These are phyloP conservation scores for Thelonectria blattea DNA, from an alignment of 2,329 filamentous ascomycete species.

Conservation along the genomic window DNA sequence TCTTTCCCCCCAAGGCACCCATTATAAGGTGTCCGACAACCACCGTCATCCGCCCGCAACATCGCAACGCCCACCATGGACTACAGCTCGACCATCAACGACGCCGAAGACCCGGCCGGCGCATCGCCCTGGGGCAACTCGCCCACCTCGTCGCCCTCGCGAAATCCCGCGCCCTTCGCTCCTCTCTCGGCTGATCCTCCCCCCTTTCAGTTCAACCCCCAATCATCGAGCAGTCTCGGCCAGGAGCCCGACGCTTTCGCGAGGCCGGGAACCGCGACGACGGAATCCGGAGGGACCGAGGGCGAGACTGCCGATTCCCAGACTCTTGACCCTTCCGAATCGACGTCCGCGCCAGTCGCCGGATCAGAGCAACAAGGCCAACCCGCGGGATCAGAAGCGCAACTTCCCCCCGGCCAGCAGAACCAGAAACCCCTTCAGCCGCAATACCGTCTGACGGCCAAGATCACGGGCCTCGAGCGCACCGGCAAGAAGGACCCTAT, in stretches of 20 bases:
- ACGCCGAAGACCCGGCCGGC: slow-evolving; percentile 58
- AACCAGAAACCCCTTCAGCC: slow-evolving; percentile 67
- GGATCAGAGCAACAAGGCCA: slow-evolving; percentile 37
- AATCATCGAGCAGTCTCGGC: slow-evolving; percentile 51
- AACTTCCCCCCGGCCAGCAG: slow-evolving; percentile 48
- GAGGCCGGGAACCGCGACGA: slow-evolving; percentile 55
- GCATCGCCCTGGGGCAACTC: slow-evolving; percentile 64
- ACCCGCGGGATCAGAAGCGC: slow-evolving; percentile 26
- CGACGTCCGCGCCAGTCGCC: slow-evolving; percentile 25
- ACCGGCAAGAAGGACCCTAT: slow-evolving; percentile 96
- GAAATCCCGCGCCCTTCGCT: slow-evolving; percentile 52
- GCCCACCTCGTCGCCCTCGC: slow-evolving; percentile 57
- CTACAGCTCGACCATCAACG: slow-evolving; percentile 62
- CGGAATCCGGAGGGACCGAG: slow-evolving; percentile 52
- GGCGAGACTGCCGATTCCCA: slow-evolving; percentile 46
- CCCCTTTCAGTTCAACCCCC: slow-evolving; percentile 53
- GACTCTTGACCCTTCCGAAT: slow-evolving; percentile 30
- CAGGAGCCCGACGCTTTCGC: slow-evolving; percentile 50
- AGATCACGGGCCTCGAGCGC: slow-evolving; percentile 91
- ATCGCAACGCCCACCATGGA: slow-evolving; percentile 53
- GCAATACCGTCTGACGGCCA: slow-evolving; percentile 86
- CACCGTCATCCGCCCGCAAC: slow-evolving; percentile 17
- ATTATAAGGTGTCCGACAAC: slow-evolving; percentile 15
- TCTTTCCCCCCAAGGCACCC: slow-evolving; percentile 21
- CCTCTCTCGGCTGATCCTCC: slow-evolving; percentile 48